phyloP scores from a whole-genome alignment of 371 early-diverging fungal species.

The Mortierella sp. region DNA sequence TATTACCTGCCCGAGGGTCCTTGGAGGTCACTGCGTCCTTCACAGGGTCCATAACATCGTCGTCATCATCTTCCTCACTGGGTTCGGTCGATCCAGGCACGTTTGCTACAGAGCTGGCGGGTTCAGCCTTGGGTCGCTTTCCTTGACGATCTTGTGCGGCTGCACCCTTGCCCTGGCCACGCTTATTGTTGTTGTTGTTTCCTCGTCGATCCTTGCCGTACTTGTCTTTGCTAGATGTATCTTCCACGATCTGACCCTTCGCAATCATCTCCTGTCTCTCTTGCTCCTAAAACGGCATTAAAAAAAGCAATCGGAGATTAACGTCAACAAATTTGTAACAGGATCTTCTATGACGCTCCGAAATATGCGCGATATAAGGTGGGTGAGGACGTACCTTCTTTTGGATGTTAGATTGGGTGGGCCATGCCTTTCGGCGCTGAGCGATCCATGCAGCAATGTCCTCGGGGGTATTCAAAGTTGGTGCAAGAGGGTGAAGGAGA shows the following conservation, averaged over 20 bases:
- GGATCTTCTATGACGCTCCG: too few relatives aligned
- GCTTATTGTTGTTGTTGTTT: conserved; percentile 17
- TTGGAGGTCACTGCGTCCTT: conserved; percentile 69
- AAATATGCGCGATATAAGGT: too few relatives aligned
- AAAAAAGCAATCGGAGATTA: neutral
- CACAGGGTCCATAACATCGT: conserved; percentile 64
- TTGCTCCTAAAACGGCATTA: conserved; percentile 22
- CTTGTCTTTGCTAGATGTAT: conserved; percentile 13
- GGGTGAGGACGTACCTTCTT: conserved; percentile 26
- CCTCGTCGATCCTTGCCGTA: conserved; percentile 11
- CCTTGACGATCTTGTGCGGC: neutral
- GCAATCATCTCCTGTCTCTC: conserved; percentile 53
- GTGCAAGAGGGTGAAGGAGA: conserved; percentile 32
- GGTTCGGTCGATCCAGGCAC: conserved; percentile 4
- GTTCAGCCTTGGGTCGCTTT: conserved; percentile 22
- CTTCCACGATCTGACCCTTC: conserved; percentile 46
- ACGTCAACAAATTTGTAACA: neutral
- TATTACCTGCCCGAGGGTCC: conserved; percentile 64
- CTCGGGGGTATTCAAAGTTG: conserved; percentile 46
- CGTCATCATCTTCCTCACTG: conserved; percentile 42
- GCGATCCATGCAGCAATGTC: conserved; percentile 54
- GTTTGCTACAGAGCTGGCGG: neutral
- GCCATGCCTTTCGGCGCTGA: conserved; percentile 51
- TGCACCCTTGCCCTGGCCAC: neutral
- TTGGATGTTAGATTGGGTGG: conserved; percentile 40